Conservation (phyloP, 2,329 filamentous ascomycete genomes). For the Trichoderma atrobrunneum region DNA sequence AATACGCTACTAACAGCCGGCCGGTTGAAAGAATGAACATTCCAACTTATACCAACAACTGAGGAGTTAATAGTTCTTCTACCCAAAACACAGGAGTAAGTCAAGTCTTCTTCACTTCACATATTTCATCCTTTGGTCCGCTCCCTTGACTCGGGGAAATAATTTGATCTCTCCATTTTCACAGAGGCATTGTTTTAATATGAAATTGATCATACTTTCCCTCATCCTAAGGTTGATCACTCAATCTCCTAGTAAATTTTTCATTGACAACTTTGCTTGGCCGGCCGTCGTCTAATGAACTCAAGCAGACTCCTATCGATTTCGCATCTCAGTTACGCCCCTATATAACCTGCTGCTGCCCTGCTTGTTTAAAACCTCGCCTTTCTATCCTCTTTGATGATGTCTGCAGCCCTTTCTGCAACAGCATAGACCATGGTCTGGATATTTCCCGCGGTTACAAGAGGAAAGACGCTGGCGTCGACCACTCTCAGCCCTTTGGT, state of each 20-base stretch:
- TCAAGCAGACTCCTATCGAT: neutral
- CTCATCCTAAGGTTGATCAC: neutral
- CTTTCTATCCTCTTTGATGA: slow-evolving; percentile 30
- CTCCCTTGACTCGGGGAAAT: neutral
- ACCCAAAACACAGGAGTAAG: neutral
- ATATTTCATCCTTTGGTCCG: neutral
- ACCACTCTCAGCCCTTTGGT: slow-evolving; percentile 43
- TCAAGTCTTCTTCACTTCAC: neutral
- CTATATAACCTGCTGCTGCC: neutral
- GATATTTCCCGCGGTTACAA: slow-evolving; percentile 40
- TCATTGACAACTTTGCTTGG: neutral
- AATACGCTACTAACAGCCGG: neutral
- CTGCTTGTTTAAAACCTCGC: neutral
- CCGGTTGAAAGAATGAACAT: neutral
- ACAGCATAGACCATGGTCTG: slow-evolving; percentile 31
- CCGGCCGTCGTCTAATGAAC: neutral
- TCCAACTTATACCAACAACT: neutral
- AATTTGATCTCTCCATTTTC: neutral
- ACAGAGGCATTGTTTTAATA: neutral
- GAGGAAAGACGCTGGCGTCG: slow-evolving; percentile 46
- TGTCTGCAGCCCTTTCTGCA: slow-evolving; percentile 41
- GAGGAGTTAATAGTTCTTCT: neutral
- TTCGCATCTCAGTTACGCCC: neutral
- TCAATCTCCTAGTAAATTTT: neutral
- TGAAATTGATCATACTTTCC: neutral